Conservation (phyloP, 331 rosid species). For the Spiraea crenata region DNA sequence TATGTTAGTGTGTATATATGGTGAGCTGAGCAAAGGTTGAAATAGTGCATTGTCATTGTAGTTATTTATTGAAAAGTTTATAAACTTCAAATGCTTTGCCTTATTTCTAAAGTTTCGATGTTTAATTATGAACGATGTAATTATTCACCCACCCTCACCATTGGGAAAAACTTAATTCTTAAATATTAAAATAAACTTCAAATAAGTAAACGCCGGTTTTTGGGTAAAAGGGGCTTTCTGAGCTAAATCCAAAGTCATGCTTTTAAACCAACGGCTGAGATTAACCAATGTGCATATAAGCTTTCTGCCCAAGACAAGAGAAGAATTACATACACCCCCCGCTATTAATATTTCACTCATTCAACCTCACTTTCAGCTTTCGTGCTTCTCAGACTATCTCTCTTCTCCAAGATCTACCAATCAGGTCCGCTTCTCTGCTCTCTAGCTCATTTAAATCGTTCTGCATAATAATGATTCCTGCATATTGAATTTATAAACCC, state of each 20-base stretch:
- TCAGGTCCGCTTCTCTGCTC: conserved; percentile 3
- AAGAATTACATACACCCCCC: no score
- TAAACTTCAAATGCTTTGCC: no score
- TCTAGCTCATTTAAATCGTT: background rate
- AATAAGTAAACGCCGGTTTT: no score
- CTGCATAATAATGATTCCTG: background rate
- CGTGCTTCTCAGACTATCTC: background rate
- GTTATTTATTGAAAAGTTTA: no score
- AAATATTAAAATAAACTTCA: no score
- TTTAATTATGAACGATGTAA: no score
- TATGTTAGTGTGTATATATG: no score
- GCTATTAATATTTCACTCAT: background rate
- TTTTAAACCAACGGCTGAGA: background rate
- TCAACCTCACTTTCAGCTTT: background rate
- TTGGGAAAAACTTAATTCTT: no score
- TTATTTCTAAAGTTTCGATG: no score
- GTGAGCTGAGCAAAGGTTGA: background rate
- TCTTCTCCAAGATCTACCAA: conserved; percentile 6
- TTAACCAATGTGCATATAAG: background rate
- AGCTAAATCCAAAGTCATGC: background rate
- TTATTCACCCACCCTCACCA: no score
- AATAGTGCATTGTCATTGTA: no score
- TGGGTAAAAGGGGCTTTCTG: background rate
- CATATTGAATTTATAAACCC: background rate
- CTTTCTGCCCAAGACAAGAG: conserved; percentile 14